Evolutionary conservation across 805 yeast genomes (phyloP).

Genomic region (Monosporozyma aerobia): DNA sequence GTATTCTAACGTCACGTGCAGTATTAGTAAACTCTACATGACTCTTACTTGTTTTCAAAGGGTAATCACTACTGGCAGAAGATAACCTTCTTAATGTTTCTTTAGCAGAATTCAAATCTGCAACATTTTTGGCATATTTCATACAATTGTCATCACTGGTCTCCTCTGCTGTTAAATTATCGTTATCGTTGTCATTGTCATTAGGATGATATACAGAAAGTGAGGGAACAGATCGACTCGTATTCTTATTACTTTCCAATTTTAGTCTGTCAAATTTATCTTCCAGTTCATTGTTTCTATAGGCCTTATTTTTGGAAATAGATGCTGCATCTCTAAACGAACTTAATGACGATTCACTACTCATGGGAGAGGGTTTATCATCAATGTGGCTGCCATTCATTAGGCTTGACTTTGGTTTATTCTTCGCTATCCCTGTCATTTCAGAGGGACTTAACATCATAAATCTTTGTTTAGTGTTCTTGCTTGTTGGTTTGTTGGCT

Average conservation of each 20-base stretch:
- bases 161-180: constrained; percentile 5
- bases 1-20: constrained; percentile 69
- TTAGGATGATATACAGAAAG: not conserved
- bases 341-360: not conserved
- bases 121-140: not conserved
- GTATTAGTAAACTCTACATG: constrained; percentile 75
- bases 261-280: constrained; percentile 5
- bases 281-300: not conserved
- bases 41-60: constrained; percentile 9
- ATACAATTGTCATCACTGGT: constrained; percentile 2
- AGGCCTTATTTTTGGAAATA: not conserved
- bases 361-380: not conserved
- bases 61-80: constrained; percentile 2
- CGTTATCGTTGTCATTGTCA: not conserved
- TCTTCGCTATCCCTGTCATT: not conserved
- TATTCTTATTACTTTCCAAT: not conserved
- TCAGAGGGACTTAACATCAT: constrained; percentile 2
- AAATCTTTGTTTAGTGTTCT: not conserved
- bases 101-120: constrained; percentile 13
- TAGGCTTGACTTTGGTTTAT: not conserved
- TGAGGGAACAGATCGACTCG: constrained; percentile 3
- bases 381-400: not conserved
- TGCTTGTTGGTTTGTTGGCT: not conserved
- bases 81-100: constrained; percentile 18
- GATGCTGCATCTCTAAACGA: not conserved